Percentiles rank a stretch among this genome's conserved stretches.
These are phyloP conservation scores for Heliosperma pusillum DNA, from an alignment of 148 eudicot genomes.

Conservation along the genomic window DNA sequence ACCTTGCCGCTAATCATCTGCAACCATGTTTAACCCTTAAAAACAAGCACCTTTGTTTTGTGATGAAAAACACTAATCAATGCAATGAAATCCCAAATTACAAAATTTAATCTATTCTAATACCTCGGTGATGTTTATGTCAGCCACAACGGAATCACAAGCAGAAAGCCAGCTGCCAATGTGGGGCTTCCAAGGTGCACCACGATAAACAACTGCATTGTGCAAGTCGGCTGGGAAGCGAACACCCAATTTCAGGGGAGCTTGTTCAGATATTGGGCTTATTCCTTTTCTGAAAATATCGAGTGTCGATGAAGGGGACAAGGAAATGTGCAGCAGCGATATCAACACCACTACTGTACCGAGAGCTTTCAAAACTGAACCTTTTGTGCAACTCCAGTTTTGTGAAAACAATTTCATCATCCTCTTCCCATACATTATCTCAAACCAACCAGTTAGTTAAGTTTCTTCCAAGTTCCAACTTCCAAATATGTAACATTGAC, in stretches of 20 bases:
- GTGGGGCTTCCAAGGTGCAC: constrained; percentile 91
- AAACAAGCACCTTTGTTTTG: neutral
- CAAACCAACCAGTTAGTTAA: constrained; percentile 2
- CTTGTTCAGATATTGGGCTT: neutral
- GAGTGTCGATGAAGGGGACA: neutral
- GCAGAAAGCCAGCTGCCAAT: constrained; percentile 87
- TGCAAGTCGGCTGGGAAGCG: constrained; percentile 64
- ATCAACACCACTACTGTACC: constrained; percentile 10
- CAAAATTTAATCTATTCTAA: neutral
- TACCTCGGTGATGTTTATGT: constrained; percentile 71
- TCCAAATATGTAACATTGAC: constrained; percentile 1
- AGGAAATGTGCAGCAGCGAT: neutral
- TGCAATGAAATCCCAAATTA: neutral
- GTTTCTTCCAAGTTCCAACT: neutral
- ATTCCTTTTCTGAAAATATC: constrained; percentile 5
- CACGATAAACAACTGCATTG: constrained; percentile 65
- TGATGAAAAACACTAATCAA: neutral
- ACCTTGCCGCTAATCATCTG: constrained; percentile 69
- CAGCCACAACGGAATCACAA: constrained; percentile 48
- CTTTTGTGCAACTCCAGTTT: constrained; percentile 9
- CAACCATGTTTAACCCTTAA: constrained; percentile 5
- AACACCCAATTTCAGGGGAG: neutral
- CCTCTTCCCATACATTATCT: neutral
- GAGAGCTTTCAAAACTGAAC: neutral
- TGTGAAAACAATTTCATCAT: neutral